Evolutionary conservation across 2,329 filamentous ascomycete genomes (phyloP).

Genomic region (Plenodomus lindquistii): DNA sequence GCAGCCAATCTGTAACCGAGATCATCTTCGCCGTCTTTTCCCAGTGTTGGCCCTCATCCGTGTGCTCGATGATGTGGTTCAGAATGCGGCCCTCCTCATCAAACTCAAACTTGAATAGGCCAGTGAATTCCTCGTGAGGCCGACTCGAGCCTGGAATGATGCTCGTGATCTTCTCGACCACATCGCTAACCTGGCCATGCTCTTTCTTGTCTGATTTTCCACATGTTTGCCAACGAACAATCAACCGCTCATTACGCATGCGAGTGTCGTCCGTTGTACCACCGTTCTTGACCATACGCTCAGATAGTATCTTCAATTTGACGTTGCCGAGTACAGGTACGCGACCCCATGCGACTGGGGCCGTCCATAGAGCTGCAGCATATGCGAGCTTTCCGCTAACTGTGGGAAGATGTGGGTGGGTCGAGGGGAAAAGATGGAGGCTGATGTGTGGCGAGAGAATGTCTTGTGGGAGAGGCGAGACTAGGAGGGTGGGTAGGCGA

Average conservation of each 20-base stretch:
- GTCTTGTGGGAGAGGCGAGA: slow-evolving; percentile 63
- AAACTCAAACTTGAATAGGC: slow-evolving; percentile 94
- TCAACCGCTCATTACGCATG: slow-evolving; percentile 71
- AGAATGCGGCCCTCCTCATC: slow-evolving; percentile 81
- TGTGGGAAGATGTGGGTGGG: slow-evolving; percentile 86
- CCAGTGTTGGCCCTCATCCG: slow-evolving; percentile 80
- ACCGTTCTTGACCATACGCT: slow-evolving; percentile 74
- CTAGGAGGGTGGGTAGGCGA: slow-evolving; percentile 63
- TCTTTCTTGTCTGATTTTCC: slow-evolving; percentile 55
- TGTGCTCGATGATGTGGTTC: slow-evolving; percentile 92
- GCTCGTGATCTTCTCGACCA: slow-evolving; percentile 58
- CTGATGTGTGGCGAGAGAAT: slow-evolving; percentile 65
- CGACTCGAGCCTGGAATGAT: slow-evolving; percentile 57
- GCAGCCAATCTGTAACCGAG: slow-evolving; percentile 89
- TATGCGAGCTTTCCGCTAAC: slow-evolving; percentile 91
- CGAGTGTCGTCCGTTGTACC: slow-evolving; percentile 45
- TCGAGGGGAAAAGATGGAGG: slow-evolving; percentile 69
- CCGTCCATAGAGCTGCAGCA: slow-evolving; percentile 91
- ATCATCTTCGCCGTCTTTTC: slow-evolving; percentile 86
- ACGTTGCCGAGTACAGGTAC: slow-evolving; percentile 91
- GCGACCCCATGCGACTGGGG: slow-evolving; percentile 92
- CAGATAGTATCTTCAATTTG: slow-evolving; percentile 81
- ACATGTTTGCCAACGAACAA: slow-evolving; percentile 85
- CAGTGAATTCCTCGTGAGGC: slow-evolving; percentile 73
- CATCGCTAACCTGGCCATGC: slow-evolving; percentile 52